Percentiles rank a stretch among this genome's conserved stretches.
Evolutionary conservation across 345 rosid species (phyloP).

Genomic region (Abelmoschus esculentus): DNA sequence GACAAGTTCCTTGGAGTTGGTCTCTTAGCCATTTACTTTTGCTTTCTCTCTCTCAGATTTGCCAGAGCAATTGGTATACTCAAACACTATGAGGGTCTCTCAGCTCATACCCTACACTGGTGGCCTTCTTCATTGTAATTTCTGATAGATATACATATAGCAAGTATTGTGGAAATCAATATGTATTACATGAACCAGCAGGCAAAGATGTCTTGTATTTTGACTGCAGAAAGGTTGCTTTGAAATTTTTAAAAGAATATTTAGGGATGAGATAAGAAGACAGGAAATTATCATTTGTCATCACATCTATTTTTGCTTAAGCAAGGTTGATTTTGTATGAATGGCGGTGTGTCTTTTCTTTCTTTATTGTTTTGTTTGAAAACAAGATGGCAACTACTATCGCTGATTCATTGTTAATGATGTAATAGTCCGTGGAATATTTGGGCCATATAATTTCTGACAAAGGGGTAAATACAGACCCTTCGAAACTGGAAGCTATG

Average conservation of each 20-base stretch:
- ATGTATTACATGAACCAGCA: not conserved
- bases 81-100: constrained; percentile 12
- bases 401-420: too few species aligned
- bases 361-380: not conserved
- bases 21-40: constrained; percentile 62
- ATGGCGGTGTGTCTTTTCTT: not conserved
- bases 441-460: too few species aligned
- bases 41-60: constrained; percentile 57
- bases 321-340: not conserved
- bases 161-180: not conserved
- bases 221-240: not conserved
- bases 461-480: too few species aligned
- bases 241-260: not conserved
- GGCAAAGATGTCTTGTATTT: not conserved
- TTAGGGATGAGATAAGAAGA: not conserved
- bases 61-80: constrained; percentile 30
- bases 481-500: too few species aligned
- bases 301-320: not conserved
- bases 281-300: not conserved
- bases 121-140: not conserved
- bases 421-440: too few species aligned
- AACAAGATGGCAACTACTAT: not conserved
- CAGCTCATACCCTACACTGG: not conserved
- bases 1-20: constrained; percentile 63
- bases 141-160: not conserved